Percentiles rank a stretch among this genome's conserved stretches.
Evolutionary conservation across 352 stramenopile genomes (phyloP).

Genomic region (Pythium grandisporangium): DNA sequence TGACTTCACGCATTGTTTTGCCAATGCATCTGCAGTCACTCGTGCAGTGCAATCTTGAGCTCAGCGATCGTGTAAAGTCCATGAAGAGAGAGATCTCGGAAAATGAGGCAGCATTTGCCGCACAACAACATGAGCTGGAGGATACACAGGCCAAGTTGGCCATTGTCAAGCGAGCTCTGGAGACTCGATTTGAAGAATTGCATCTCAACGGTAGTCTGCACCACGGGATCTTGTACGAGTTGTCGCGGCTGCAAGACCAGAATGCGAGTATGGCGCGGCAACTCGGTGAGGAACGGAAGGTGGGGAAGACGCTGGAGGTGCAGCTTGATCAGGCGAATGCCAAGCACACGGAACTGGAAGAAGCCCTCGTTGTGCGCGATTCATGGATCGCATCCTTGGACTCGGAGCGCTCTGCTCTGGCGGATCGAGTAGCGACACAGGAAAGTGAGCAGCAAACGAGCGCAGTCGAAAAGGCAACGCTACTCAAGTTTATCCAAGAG

Average conservation of each 20-base stretch:
- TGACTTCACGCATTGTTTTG: too few relatives aligned
- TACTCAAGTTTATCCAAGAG: conserved; percentile 71
- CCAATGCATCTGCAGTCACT: conserved; percentile 33
- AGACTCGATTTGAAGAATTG: conserved; percentile 56
- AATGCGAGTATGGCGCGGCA: conserved; percentile 50
- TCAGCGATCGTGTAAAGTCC: conserved; percentile 27
- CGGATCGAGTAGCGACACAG: conserved; percentile 30
- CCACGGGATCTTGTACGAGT: conserved; percentile 66
- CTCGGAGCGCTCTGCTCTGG: conserved; percentile 27
- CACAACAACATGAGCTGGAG: conserved; percentile 20
- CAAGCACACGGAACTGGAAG: conserved; percentile 33
- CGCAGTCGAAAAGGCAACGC: conserved; percentile 56
- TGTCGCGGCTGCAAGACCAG: conserved; percentile 65
- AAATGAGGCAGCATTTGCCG: conserved; percentile 13
- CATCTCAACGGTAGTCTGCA: conserved; percentile 62
- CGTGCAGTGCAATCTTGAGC: conserved; percentile 53
- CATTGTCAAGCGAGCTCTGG: conserved; percentile 65
- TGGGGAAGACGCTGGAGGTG: conserved; percentile 17
- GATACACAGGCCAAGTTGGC: conserved; percentile 38
- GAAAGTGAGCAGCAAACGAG: conserved; percentile 39
- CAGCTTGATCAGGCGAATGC: conserved; percentile 19
- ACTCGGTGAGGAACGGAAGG: conserved; percentile 41
- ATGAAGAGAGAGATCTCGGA: conserved; percentile 24
- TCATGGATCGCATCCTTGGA: conserved; percentile 43
- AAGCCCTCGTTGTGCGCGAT: conserved; percentile 42